phyloP scores from a whole-genome alignment of 2,329 filamentous ascomycete genomes.

The Geosmithia morbida region DNA sequence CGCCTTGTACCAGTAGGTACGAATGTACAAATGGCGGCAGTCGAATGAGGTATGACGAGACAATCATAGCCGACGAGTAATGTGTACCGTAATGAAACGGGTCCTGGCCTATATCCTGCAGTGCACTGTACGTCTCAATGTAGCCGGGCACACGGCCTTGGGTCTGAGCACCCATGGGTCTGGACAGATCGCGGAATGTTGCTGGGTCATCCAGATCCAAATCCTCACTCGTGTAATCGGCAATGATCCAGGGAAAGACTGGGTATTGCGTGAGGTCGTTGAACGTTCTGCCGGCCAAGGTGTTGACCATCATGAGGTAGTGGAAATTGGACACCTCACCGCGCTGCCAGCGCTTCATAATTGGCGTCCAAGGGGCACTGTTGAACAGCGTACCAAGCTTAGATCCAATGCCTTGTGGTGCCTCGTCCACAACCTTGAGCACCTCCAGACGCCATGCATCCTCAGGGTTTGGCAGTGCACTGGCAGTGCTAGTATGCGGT shows the following conservation, averaged over 20 bases:
- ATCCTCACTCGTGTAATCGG: conserved; percentile 90
- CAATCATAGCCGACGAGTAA: conserved; percentile 98
- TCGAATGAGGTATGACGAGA: conserved; percentile 88
- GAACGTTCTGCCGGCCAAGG: conserved; percentile 91
- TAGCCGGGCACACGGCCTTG: conserved; percentile 63
- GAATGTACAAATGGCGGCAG: conserved; percentile 94
- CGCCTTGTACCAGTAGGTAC: conserved; percentile 87
- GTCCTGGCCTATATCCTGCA: conserved; percentile 83
- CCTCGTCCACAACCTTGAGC: conserved; percentile 50
- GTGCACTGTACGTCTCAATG: conserved; percentile 68
- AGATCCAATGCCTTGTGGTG: conserved; percentile 55
- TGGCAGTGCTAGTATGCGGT: conserved; percentile 60
- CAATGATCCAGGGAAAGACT: conserved; percentile 93
- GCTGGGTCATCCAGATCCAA: conserved; percentile 73
- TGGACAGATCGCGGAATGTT: conserved; percentile 81
- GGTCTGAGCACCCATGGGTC: conserved; percentile 91
- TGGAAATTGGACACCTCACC: conserved; percentile 98
- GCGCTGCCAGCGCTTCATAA: conserved; percentile 78
- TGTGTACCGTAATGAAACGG: conserved; percentile 98
- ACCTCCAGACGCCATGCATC: conserved; percentile 88
- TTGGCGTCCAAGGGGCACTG: conserved; percentile 64
- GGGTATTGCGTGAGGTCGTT: conserved; percentile 98
- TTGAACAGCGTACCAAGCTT: conserved; percentile 91
- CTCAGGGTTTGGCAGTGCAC: conserved; percentile 60
- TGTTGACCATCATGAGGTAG: conserved; percentile 97